Conservation (phyloP, 2,329 filamentous ascomycete species). For the Aspergillus transmontanensis region DNA sequence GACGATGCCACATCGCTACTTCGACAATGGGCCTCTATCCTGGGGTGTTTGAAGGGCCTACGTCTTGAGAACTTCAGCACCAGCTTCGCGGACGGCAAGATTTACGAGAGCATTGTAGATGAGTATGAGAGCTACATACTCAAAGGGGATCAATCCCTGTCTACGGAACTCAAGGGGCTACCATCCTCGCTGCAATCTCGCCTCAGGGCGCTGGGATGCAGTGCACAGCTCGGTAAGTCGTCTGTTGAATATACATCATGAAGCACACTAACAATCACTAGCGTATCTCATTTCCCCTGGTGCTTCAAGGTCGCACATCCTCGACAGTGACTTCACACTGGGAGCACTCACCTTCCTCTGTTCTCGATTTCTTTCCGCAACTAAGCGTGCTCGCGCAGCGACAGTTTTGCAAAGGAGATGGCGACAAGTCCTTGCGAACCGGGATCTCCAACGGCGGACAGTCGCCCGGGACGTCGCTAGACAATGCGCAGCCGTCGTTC, state of each 20-base stretch:
- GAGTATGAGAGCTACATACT: conserved; percentile 55
- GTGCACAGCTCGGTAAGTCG: conserved; percentile 44
- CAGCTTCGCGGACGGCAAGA: conserved; percentile 57
- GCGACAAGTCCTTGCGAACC: conserved; percentile 36
- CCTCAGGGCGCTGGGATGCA: conserved; percentile 44
- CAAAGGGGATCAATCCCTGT: neutral
- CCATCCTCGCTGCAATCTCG: conserved; percentile 32
- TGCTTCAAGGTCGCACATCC: conserved; percentile 44
- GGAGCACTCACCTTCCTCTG: conserved; percentile 62
- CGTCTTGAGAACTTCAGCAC: conserved; percentile 59
- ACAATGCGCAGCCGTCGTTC: conserved; percentile 52
- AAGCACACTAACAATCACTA: conserved; percentile 6
- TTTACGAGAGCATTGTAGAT: conserved; percentile 59
- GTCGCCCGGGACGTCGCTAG: conserved; percentile 30
- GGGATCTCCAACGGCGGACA: conserved; percentile 21
- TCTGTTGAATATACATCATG: neutral
- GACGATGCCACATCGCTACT: conserved; percentile 48
- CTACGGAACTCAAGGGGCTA: neutral
- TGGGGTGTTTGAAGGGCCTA: conserved; percentile 51
- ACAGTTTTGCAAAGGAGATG: conserved; percentile 56
- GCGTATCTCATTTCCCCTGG: conserved; percentile 40
- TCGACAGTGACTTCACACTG: conserved; percentile 57
- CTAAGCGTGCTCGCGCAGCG: conserved; percentile 54
- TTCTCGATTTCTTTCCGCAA: conserved; percentile 58
- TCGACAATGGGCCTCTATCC: conserved; percentile 57